Percentiles rank a stretch among this genome's conserved stretches.
Evolutionary conservation across 2,329 filamentous ascomycete species (phyloP).

Genomic region (Mycocentrospora acerina): DNA sequence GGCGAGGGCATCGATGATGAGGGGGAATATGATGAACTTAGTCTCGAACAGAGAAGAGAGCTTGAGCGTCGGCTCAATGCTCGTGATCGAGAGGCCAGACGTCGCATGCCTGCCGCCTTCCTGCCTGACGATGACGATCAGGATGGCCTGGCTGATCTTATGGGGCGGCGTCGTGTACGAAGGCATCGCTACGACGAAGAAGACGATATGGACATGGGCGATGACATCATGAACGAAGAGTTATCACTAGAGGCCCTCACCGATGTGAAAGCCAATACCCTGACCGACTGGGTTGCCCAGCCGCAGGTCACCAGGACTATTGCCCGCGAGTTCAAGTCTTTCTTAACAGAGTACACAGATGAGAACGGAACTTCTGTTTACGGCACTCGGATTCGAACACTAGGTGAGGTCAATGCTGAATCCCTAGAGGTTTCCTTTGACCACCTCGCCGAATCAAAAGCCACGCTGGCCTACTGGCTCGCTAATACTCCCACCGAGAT

Average conservation of each 20-base stretch:
- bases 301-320: conserved; percentile 90
- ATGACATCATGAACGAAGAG: conserved; percentile 94
- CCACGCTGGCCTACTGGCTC: conserved; percentile 91
- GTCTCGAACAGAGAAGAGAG: conserved; percentile 64
- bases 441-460: conserved; percentile 86
- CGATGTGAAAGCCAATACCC: conserved; percentile 88
- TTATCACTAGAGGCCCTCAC: conserved; percentile 86
- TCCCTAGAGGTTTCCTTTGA: conserved; percentile 95
- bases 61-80: conserved; percentile 73
- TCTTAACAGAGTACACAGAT: conserved; percentile 94
- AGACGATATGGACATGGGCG: conserved; percentile 84
- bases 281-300: conserved; percentile 94
- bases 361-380: conserved; percentile 89
- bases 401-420: conserved; percentile 97
- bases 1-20: conserved; percentile 77
- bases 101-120: conserved; percentile 71
- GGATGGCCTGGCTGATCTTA: conserved; percentile 80
- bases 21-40: conserved; percentile 72
- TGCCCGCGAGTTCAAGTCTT: conserved; percentile 94
- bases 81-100: conserved; percentile 69
- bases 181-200: conserved; percentile 94
- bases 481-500: conserved; percentile 96
- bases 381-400: conserved; percentile 85
- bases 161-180: conserved; percentile 78
- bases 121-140: conserved; percentile 82